These are phyloP conservation scores for Xylaria flabelliformis DNA, from an alignment of 495 filamentous ascomycete genomes.

Conservation along the genomic window DNA sequence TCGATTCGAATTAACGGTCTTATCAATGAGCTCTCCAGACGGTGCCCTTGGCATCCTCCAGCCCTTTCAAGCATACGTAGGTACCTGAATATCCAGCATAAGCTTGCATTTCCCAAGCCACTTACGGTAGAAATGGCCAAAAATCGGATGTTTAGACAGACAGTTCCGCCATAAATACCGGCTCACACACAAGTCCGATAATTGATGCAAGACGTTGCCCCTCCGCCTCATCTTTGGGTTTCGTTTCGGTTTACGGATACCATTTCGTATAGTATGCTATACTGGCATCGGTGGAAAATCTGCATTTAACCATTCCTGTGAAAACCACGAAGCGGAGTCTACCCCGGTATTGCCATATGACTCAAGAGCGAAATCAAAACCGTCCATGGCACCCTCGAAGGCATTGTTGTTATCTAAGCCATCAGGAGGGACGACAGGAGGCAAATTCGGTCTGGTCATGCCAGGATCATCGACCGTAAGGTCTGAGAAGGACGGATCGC, in stretches of 20 bases:
- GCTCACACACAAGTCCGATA: neutral
- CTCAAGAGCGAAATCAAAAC: slow-evolving; percentile 43
- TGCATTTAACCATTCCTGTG: slow-evolving; percentile 41
- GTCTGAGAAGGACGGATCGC: slow-evolving; percentile 33
- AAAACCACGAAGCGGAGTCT: slow-evolving; percentile 40
- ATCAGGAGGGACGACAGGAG: slow-evolving; percentile 36
- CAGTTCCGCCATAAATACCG: neutral
- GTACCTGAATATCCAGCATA: neutral
- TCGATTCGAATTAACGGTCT: too few relatives aligned
- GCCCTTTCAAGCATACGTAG: neutral
- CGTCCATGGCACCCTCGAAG: slow-evolving; percentile 47
- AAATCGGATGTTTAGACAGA: neutral
- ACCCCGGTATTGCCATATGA: slow-evolving; percentile 42
- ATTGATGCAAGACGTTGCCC: neutral
- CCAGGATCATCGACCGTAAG: slow-evolving; percentile 35
- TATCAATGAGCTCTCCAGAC: neutral
- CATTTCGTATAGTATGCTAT: slow-evolving; percentile 25
- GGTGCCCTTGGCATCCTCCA: neutral
- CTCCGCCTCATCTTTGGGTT: neutral
- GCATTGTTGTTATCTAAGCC: slow-evolving; percentile 44
- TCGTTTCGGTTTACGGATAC: neutral
- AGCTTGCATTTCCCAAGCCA: neutral
- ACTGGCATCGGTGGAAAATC: slow-evolving; percentile 40
- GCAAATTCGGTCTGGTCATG: slow-evolving; percentile 33
- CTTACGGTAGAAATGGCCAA: neutral